phyloP scores from a whole-genome alignment of 805 yeast species.

The Wickerhamomyces silvicola region DNA sequence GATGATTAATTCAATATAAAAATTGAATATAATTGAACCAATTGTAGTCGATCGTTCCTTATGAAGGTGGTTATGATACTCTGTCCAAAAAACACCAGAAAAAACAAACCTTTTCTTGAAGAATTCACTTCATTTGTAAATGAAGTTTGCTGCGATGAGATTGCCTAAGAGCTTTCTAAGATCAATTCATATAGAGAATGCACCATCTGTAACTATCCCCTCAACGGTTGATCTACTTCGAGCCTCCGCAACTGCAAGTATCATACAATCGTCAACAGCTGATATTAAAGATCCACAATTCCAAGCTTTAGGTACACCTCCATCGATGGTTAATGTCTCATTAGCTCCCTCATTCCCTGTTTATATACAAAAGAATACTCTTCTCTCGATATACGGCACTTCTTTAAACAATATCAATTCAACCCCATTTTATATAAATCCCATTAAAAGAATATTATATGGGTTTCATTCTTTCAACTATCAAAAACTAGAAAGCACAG shows the following conservation, averaged over 20 bases:
- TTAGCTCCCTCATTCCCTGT: constrained; percentile 58
- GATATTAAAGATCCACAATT: constrained; percentile 24
- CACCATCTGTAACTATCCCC: constrained; percentile 1
- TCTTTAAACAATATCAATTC: constrained; percentile 9
- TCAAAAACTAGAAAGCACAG: constrained; percentile 37
- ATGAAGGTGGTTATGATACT: neutral
- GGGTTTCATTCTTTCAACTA: constrained; percentile 41
- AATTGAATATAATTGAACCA: constrained; percentile 10
- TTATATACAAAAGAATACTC: constrained; percentile 39
- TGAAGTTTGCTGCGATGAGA: no score
- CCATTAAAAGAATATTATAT: constrained; percentile 35
- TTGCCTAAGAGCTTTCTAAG: neutral
- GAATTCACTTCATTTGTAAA: no score
- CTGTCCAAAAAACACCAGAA: no score
- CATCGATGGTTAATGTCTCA: constrained; percentile 40
- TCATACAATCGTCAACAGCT: no score
- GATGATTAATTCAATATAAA: no score
- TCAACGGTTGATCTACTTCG: neutral
- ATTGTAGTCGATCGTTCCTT: neutral
- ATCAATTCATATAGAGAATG: constrained; percentile 3
- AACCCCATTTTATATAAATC: constrained; percentile 20
- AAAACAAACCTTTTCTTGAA: no score
- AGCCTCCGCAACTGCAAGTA: neutral
- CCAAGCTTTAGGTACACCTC: constrained; percentile 41
- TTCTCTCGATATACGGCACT: constrained; percentile 40